Conservation (phyloP, 371 early-diverging fungal species). For the Haplosporangium sp. region DNA sequence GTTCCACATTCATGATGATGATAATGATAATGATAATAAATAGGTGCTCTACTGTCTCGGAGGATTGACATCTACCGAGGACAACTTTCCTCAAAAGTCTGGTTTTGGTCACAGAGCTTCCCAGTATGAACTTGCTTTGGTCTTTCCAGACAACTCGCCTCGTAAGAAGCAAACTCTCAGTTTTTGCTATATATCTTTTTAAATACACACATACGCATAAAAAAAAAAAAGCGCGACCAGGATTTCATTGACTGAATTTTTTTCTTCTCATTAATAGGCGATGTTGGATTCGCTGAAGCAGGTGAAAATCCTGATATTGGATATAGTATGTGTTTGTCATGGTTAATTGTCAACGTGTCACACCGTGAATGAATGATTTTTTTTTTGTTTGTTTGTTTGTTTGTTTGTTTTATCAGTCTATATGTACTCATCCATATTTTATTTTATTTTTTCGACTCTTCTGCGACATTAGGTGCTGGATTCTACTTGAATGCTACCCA, state of each 20-base stretch:
- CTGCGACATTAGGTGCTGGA: conserved; percentile 69
- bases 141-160: conserved; percentile 92
- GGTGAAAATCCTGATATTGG: conserved; percentile 23
- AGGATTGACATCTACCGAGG: conserved; percentile 85
- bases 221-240: too few species aligned
- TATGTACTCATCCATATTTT: too few species aligned
- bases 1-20: too few species aligned
- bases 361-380: conserved; percentile 2
- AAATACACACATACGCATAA: too few species aligned
- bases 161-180: conserved; percentile 56
- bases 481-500: conserved; percentile 88
- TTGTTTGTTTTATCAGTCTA: neutral
- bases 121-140: conserved; percentile 75
- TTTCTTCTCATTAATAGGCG: conserved; percentile 19
- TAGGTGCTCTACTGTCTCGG: conserved; percentile 72
- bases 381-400: conserved; percentile 2
- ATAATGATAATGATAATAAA: too few species aligned
- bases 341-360: neutral
- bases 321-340: conserved; percentile 30
- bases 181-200: neutral
- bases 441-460: neutral
- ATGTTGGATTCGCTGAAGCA: conserved; percentile 25
- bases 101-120: conserved; percentile 80
- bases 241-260: too few species aligned
- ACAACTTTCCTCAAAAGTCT: conserved; percentile 89